Conservation (phyloP, 371 early-diverging fungal species). For the Dinochytrium kinnereticum region DNA sequence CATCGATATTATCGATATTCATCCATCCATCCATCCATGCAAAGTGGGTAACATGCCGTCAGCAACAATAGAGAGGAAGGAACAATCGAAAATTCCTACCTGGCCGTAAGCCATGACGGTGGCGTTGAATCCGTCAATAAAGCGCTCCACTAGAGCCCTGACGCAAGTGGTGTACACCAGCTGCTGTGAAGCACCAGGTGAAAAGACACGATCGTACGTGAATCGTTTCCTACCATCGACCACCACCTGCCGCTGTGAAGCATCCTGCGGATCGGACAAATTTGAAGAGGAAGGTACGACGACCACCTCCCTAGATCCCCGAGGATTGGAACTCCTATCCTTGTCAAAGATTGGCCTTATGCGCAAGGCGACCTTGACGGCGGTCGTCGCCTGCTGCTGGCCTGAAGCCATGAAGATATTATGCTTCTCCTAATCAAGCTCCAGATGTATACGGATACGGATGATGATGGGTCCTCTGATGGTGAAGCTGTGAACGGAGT, state of each 20-base stretch:
- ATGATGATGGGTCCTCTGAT: no score
- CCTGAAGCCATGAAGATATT: no score
- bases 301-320: slow-evolving; percentile 23
- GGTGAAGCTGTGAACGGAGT: no score
- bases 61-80: background rate
- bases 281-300: background rate
- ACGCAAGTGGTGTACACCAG: slow-evolving; percentile 75
- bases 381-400: no score
- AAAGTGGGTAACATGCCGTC: background rate
- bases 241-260: slow-evolving; percentile 19
- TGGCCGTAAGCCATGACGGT: slow-evolving; percentile 94
- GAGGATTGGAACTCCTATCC: background rate
- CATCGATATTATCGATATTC: background rate
- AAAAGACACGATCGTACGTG: slow-evolving; percentile 47
- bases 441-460: no score
- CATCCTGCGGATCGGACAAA: background rate
- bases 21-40: background rate
- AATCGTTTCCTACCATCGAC: slow-evolving; percentile 30
- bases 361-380: slow-evolving; percentile 38
- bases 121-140: slow-evolving; percentile 88
- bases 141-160: slow-evolving; percentile 77
- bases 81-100: slow-evolving; percentile 24
- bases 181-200: slow-evolving; percentile 68
- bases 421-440: no score
- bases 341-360: slow-evolving; percentile 26